Base-by-base conservation (phyloP, 192 early-diverging fungal species). In the Gaertneriomyces semiglobifer region DNA sequence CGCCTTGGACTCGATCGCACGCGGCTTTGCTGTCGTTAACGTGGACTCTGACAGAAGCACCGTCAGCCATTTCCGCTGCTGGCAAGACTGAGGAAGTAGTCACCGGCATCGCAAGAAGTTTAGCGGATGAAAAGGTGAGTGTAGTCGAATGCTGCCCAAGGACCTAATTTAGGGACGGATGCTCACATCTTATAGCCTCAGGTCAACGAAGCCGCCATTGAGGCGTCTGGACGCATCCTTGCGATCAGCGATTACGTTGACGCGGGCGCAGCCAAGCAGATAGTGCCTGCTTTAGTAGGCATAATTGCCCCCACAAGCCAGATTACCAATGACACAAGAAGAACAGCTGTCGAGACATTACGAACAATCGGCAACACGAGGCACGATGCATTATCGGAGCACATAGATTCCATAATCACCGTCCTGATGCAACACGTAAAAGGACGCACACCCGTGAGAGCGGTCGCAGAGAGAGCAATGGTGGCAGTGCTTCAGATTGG, bases 401-500 rank as follows among this genome's bases (percentile, higher is more conserved):
- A 33, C 25, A 33, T 33, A 33, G 25, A 33, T 33, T 33, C 25
- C 2, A 33, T 33, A 33, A 33, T 95, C 8, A 78, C 87, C 0
- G 79, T 83, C 0, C 78, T 88, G 5, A 89, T 96, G 84, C 60
- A 68, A 4, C 82, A 78, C 69, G 92, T 90, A 11, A 86, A 90
- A 10, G 25, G 25, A 33, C 25, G 25, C 90, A 93, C 90, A 45
- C 86, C 92, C 6, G 82, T 96, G 57, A 96, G 96, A 71, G 68
- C 93, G 51, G 90, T 92, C 5, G 88, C 91, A 0, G 94, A 96
- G 73, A 81, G 90, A 14, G 82, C 91, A 6, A 70, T 95, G 65
- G 62, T 94, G 33, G 84, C 91, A 58, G 58, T 86, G 11, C 63
- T 96, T 42, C 78, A 88, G 18, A 65, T 95, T 59, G 81, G 75